phyloP scores from a whole-genome alignment of 805 yeast genomes.

The Schizosaccharomyces osmophilus region DNA sequence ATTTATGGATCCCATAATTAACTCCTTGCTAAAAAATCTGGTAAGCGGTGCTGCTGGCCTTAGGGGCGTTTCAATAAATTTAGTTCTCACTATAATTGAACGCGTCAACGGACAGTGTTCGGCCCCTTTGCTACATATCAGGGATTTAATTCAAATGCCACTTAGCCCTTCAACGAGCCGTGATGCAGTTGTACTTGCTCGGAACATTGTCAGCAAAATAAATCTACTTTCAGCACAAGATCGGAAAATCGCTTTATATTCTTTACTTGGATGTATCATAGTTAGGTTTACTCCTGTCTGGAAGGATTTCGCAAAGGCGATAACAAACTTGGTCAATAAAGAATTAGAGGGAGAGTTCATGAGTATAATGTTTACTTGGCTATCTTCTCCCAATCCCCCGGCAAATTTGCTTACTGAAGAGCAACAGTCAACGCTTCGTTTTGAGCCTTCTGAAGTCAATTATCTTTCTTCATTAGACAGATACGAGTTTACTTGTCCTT shows the following conservation, averaged over 20 bases:
- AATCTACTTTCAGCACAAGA: constrained; percentile 5
- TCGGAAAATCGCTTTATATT: background rate
- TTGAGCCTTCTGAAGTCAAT: no score
- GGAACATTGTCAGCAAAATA: constrained; percentile 15
- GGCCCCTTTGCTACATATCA: background rate
- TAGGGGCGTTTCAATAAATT: no score
- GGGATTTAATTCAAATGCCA: background rate
- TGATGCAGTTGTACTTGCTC: constrained; percentile 11
- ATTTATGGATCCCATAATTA: background rate
- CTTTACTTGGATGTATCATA: background rate
- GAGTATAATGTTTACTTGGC: background rate
- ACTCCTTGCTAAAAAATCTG: background rate
- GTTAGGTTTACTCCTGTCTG: background rate
- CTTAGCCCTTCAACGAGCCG: constrained; percentile 6
- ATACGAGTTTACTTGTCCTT: background rate
- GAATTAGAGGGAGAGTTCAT: background rate
- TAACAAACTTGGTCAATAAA: background rate
- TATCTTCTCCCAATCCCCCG: background rate
- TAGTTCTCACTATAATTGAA: no score
- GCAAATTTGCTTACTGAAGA: background rate
- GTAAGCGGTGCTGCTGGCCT: no score
- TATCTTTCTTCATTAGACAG: background rate
- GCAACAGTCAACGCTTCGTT: background rate
- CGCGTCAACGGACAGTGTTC: no score
- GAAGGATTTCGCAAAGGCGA: background rate